Conservation (phyloP, 75 land plant species). For the Cunninghamia lanceolata region DNA sequence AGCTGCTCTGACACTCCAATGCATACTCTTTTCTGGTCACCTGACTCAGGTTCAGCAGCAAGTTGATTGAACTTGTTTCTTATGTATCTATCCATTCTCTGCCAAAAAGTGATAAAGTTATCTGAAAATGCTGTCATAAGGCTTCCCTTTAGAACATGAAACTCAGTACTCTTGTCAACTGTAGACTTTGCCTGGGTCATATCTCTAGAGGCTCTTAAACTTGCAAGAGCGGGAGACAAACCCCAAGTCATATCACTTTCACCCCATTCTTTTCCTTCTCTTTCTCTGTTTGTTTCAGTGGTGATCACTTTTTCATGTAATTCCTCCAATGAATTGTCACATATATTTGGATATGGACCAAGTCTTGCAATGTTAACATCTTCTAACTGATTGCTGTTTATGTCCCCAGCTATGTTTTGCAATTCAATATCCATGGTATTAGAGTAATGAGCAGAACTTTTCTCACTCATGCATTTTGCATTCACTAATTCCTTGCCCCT, state of each 20-base stretch:
- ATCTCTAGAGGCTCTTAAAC: slow-evolving; percentile 5
- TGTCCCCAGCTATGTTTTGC: not conserved
- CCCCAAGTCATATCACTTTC: not conserved
- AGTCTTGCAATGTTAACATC: not conserved
- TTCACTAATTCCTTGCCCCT: not conserved
- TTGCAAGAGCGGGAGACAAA: not conserved
- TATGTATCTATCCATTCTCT: slow-evolving; percentile 30
- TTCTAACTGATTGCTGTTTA: not conserved
- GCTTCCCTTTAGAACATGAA: slow-evolving; percentile 5
- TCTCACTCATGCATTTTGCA: not conserved
- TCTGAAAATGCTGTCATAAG: slow-evolving; percentile 10
- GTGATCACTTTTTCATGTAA: not conserved
- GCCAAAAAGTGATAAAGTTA: slow-evolving; percentile 13
- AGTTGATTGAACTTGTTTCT: slow-evolving; percentile 24
- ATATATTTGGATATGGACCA: not conserved
- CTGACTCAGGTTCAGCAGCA: slow-evolving; percentile 36
- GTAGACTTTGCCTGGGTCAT: slow-evolving; percentile 8
- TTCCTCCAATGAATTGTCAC: not conserved
- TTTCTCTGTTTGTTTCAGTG: not conserved
- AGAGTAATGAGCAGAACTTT: not conserved
- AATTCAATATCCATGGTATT: not conserved
- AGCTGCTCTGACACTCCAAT: slow-evolving; percentile 39
- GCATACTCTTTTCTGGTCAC: slow-evolving; percentile 15
- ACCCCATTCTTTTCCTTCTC: not conserved
- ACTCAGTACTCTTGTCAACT: not conserved